A percentile compares a stretch with the other conserved stretches of the same genome.
These are phyloP conservation scores for Chaetomiaceae sp. DNA, from an alignment of 2,329 filamentous ascomycete species.

Conservation along the genomic window DNA sequence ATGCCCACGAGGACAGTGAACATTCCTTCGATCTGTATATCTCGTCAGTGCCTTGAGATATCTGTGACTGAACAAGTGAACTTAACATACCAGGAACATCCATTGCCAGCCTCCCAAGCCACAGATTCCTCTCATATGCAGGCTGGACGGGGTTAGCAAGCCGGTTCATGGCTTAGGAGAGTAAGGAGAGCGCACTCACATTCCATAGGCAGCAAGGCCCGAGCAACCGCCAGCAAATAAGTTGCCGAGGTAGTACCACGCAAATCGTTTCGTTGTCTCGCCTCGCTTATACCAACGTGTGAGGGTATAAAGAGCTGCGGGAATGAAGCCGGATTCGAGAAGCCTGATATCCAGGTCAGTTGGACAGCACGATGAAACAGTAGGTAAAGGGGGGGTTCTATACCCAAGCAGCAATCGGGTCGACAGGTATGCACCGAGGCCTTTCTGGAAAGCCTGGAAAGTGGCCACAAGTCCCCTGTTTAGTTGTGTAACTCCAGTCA, in stretches of 20 bases:
- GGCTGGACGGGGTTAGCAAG: slow-evolving; percentile 13
- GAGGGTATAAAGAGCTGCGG: slow-evolving; percentile 43
- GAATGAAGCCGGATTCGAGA: slow-evolving; percentile 42
- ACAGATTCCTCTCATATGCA: slow-evolving; percentile 31
- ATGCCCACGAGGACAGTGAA: slow-evolving; percentile 34
- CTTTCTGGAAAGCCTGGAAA: slow-evolving; percentile 38
- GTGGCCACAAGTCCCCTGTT: slow-evolving; percentile 33
- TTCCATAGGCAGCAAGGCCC: slow-evolving; percentile 40
- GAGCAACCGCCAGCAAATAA: slow-evolving; percentile 37
- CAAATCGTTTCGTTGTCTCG: slow-evolving; percentile 43
- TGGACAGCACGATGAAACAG: too few relatives aligned
- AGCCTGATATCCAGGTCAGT: slow-evolving; percentile 9
- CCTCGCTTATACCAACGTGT: slow-evolving; percentile 44
- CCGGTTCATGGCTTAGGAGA: too few relatives aligned
- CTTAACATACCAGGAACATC: slow-evolving; percentile 29
- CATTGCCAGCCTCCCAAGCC: slow-evolving; percentile 33
- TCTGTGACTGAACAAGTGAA: too few relatives aligned
- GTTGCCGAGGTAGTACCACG: slow-evolving; percentile 43
- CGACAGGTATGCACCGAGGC: slow-evolving; percentile 33
- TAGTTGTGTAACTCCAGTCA: not conserved
- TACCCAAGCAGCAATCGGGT: slow-evolving; percentile 37
- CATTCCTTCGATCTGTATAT: slow-evolving; percentile 32
- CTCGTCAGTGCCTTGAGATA: not conserved
- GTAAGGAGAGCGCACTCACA: slow-evolving; percentile 21
- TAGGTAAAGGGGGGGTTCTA: too few relatives aligned